Conservation (phyloP, 2,329 filamentous ascomycete species). For the Pochonia chlamydosporia region DNA sequence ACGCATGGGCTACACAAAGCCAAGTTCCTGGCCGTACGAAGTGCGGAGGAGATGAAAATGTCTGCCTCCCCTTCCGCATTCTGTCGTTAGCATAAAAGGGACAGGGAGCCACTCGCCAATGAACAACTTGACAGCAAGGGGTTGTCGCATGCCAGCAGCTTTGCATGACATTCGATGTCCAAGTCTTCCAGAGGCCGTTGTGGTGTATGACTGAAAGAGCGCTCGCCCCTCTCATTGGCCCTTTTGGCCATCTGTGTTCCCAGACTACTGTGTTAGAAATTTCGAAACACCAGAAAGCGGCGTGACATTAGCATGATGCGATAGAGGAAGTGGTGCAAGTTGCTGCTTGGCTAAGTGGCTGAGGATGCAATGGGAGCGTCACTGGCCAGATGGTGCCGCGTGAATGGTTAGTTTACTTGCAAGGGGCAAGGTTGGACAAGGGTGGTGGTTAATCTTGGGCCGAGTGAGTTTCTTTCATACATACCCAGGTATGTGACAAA, state of each 20-base stretch:
- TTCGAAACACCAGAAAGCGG: neutral
- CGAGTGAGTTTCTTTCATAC: neutral
- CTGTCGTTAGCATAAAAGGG: neutral
- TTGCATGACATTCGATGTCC: too few relatives aligned
- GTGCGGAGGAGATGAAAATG: too few relatives aligned
- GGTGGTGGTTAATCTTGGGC: neutral
- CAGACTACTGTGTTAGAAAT: too few relatives aligned
- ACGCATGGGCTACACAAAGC: neutral
- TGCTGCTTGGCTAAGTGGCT: neutral
- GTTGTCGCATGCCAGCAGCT: too few relatives aligned
- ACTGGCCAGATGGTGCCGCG: neutral
- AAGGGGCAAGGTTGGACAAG: neutral
- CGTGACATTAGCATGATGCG: slow-evolving; percentile 3
- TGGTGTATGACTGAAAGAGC: too few relatives aligned
- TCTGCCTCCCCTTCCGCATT: neutral
- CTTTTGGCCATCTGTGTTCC: too few relatives aligned
- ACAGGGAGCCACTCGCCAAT: too few relatives aligned
- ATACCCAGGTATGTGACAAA: neutral
- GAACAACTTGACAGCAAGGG: too few relatives aligned
- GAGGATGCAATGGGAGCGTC: neutral
- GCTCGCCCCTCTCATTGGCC: too few relatives aligned
- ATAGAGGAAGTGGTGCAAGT: neutral
- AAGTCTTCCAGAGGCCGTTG: too few relatives aligned
- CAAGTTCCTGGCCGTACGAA: too few relatives aligned
- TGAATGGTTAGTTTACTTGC: neutral